Conservation (phyloP, 73 alveolate species). For the Uronychia binucleata region DNA sequence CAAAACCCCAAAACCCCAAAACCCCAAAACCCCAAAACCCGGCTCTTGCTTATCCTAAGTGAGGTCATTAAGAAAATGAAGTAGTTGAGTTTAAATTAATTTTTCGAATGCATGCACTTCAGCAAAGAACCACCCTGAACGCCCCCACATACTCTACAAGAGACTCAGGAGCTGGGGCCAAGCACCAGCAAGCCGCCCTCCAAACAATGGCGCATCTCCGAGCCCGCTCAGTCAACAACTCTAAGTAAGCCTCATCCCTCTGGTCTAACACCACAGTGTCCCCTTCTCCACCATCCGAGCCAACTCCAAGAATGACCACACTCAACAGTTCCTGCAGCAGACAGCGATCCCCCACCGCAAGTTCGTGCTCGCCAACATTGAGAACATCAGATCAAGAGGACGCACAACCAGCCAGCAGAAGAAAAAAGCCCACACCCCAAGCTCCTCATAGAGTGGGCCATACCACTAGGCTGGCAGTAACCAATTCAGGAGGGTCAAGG, state of each 20-base stretch:
- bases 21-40: neutral
- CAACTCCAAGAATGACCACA: neutral
- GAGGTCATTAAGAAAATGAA: neutral
- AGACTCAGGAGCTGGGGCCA: neutral
- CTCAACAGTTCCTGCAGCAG: neutral
- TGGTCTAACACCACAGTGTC: neutral
- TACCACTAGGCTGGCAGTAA: neutral
- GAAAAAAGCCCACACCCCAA: neutral
- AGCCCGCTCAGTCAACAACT: neutral
- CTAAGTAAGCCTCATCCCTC: neutral
- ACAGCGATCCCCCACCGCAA: neutral
- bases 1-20: too few species aligned
- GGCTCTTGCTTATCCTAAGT: too few species aligned
- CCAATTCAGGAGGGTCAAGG: neutral
- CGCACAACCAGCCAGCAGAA: neutral
- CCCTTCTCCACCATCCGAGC: neutral
- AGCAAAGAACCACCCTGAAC: neutral
- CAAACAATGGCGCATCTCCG: neutral
- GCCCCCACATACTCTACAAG: neutral
- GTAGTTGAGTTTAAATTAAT: neutral
- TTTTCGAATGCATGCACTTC: neutral
- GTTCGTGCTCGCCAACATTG: neutral
- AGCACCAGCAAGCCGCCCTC: neutral
- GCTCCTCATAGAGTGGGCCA: neutral
- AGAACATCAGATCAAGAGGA: neutral